Percentiles rank a stretch among this genome's conserved stretches.
These are phyloP conservation scores for Coprinopsis marcescibilis DNA, from an alignment of 768 basidiomycete genomes.

Conservation along the genomic window DNA sequence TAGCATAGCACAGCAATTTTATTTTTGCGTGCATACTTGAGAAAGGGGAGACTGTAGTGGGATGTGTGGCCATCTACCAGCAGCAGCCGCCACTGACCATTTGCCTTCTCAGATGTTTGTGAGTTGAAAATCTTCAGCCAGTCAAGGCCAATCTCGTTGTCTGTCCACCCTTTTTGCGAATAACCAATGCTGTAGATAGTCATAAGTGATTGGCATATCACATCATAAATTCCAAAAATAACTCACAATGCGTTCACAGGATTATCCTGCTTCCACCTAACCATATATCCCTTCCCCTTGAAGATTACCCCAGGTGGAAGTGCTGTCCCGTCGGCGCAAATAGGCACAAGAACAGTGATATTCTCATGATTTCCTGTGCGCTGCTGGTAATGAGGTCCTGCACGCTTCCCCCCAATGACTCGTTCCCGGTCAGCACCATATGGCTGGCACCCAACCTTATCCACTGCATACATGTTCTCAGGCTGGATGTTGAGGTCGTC, in stretches of 20 bases:
- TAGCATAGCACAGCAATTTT: constrained; percentile 39
- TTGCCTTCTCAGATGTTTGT: constrained; percentile 30
- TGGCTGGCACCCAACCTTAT: constrained; percentile 10
- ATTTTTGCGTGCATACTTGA: constrained; percentile 29
- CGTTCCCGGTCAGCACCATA: constrained; percentile 17
- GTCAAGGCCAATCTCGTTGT: constrained; percentile 28
- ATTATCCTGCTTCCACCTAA: constrained; percentile 35
- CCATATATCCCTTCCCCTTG: constrained; percentile 30
- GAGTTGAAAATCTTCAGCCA: constrained; percentile 37
- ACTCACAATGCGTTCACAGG: constrained; percentile 34
- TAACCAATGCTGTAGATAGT: constrained; percentile 22
- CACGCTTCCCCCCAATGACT: constrained; percentile 23
- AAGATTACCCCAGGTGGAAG: constrained; percentile 33
- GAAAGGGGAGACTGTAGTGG: constrained; percentile 32
- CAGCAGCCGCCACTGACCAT: constrained; percentile 25
- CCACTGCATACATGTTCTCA: not conserved
- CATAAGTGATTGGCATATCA: constrained; percentile 6
- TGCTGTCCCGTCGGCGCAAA: constrained; percentile 32
- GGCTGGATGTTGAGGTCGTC: not conserved
- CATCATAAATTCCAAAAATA: not conserved
- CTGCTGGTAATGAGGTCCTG: constrained; percentile 25
- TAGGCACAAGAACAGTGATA: constrained; percentile 30
- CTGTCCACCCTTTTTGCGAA: constrained; percentile 32
- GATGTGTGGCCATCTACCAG: constrained; percentile 43
- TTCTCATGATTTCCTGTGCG: constrained; percentile 24